These are phyloP conservation scores for Colletotrichum sp. DNA, from an alignment of 2,329 filamentous ascomycete genomes.

Conservation along the genomic window DNA sequence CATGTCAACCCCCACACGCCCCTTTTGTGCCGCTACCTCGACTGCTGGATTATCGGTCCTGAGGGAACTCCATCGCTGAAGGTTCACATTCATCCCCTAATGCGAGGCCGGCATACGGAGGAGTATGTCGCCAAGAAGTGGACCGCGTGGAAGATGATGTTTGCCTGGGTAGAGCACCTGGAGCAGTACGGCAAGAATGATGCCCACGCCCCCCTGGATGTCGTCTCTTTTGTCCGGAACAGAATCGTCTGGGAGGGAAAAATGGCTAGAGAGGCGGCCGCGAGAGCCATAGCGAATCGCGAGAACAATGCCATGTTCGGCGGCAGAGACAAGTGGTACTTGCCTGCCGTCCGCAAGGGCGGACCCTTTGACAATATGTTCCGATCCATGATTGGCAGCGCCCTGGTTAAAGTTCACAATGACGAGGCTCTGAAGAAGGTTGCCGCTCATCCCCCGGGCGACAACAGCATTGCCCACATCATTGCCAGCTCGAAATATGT, in stretches of 20 bases:
- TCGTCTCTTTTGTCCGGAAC: neutral
- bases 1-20: neutral
- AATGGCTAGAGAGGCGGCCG: neutral
- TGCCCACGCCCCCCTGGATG: neutral
- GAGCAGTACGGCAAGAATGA: neutral
- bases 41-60: neutral
- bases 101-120: neutral
- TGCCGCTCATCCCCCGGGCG: neutral
- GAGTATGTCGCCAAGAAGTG: neutral
- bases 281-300: neutral
- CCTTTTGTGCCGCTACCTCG: neutral
- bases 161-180: neutral
- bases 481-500: neutral
- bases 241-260: neutral
- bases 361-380: neutral
- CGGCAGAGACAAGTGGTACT: neutral
- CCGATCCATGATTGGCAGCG: neutral
- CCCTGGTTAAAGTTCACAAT: neutral
- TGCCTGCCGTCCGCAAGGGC: neutral
- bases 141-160: neutral
- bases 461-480: neutral
- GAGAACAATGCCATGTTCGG: neutral
- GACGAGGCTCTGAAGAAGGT: neutral
- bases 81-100: neutral
- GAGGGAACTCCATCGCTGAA: neutral